phyloP scores from a whole-genome alignment of 805 yeast species.

The Nakazawaea molendinolei region DNA sequence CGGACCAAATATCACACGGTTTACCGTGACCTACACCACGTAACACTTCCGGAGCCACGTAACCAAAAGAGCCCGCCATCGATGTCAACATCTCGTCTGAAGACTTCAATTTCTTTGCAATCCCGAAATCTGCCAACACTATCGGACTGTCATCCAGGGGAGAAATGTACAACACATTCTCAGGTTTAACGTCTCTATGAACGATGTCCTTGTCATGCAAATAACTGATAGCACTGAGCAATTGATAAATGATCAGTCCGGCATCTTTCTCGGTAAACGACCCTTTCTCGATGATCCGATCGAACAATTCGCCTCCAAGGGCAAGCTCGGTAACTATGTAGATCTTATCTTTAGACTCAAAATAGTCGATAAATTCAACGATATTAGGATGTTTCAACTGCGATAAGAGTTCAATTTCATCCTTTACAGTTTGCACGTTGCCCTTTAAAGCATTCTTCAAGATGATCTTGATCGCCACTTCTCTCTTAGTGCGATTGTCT shows the following conservation, averaged over 20 bases:
- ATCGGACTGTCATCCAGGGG: slow-evolving; percentile 57
- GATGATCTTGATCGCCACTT: slow-evolving; percentile 87
- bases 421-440: slow-evolving; percentile 54
- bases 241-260: slow-evolving; percentile 62
- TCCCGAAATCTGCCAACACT: slow-evolving; percentile 94
- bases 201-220: slow-evolving; percentile 74
- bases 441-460: slow-evolving; percentile 80
- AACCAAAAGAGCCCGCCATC: slow-evolving; percentile 79
- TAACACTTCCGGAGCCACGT: slow-evolving; percentile 94
- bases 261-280: slow-evolving; percentile 89
- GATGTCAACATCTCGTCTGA: slow-evolving; percentile 57
- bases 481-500: slow-evolving; percentile 41
- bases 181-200: slow-evolving; percentile 93
- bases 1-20: slow-evolving; percentile 94
- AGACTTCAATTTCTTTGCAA: slow-evolving; percentile 67
- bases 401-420: slow-evolving; percentile 68
- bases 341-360: slow-evolving; percentile 86
- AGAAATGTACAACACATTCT: slow-evolving; percentile 74
- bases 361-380: slow-evolving; percentile 88
- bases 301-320: slow-evolving; percentile 93
- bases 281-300: slow-evolving; percentile 74
- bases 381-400: slow-evolving; percentile 76
- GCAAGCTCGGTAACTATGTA: slow-evolving; percentile 93
- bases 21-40: slow-evolving; percentile 82
- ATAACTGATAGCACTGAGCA: slow-evolving; percentile 72